Evolutionary conservation across 768 basidiomycete species (phyloP), one percentile per base, ranked within the genome.

Genomic region (Calocybe gangraenosa): DNA sequence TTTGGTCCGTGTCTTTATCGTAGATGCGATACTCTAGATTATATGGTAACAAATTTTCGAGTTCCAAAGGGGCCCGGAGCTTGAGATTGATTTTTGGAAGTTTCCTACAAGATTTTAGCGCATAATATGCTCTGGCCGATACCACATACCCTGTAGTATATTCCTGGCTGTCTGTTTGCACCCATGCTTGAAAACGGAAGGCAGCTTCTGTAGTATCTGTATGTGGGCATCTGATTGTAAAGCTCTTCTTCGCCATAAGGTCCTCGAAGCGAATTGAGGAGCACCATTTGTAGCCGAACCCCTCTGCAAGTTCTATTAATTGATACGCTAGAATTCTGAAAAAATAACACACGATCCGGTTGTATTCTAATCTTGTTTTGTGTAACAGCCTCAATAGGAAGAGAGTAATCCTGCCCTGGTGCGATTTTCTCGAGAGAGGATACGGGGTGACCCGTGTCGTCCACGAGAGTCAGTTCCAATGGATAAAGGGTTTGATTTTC

Each of bases 211-310:
- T 73, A 0, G 82, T 69, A 54, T 92, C 82, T 22, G 78, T 73
- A 57, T 94, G 91, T 36, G 87, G 82, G 63, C 96, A 99, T 35
- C 79, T 83, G 44, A 98, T 75, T 1, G 89, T 86, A 35, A 94
- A 81, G 34, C 68, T 79, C 58, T 70, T 80, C 51, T 71, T 78
- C 2, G 76, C 65, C 18, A 93, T 68, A 1, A 99, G 69, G 53
- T 96, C 93, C 54, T 96, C 91, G 79, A 92, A 94, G 41, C 88
- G 81, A 32, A 94, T 78, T 2, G 92, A 79, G 35, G 78, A 66
- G 37, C 88, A 93, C 94, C 94, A 98, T 57, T 81, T 85, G 66
- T 96, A 97, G 15, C 93, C 93, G 58, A 98, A 97, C 13, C 96
- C 96, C 64, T 92, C 94, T 96, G 55, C 17, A 38, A 37, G 31